Base-by-base conservation (phyloP, 2,329 filamentous ascomycete genomes). In the Cladosporium sphaerospermum region DNA sequence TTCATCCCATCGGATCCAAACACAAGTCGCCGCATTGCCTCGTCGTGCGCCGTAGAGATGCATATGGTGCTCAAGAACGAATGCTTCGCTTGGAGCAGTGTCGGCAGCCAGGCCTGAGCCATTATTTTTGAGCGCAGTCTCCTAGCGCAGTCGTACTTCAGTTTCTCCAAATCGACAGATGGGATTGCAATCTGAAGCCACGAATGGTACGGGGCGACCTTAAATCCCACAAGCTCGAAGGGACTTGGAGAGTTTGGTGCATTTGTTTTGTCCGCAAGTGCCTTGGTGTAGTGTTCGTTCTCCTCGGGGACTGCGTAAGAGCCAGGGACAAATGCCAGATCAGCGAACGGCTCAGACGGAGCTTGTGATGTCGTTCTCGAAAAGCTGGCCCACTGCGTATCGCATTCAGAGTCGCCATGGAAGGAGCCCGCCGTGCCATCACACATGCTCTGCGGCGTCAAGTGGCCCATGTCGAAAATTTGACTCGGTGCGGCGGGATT, bases 1-100 rank as follows among this genome's bases (percentile, higher is more conserved):
- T 44, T 49, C 11, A 57, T 46, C 39, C 60, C 53, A 32, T 60
- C 53, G 2, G 59, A 53, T 3, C 57, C 54, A 16, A 56, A 54
- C 2, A 56, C 49, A 9, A 54, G 57, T 45, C 59, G 57, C 19
- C 56, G 57, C 64, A 69, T 69, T 40, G 66, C 61, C 41, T 68
- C 65, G 7, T 65, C 61, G 34, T 69, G 63, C 3, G 65, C 63
- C 9, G 66, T 57, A 3, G 65, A 65, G 9, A 67, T 62, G 47
- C 61, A 65, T 1, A 69, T 53, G 3, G 63, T 67, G 53, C 62
- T 64, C 18, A 68, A 51, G 34, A 67, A 68, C 1, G 65, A 61
- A 33, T 61, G 58, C 5, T 55, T 59, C 9, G 59, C 54, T 9
- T 55, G 54, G 9, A 63, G 56, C 9, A 68, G 51, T 3, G 55